phyloP scores from a whole-genome alignment of 192 early-diverging fungal species.

The Backusella macrospora region DNA sequence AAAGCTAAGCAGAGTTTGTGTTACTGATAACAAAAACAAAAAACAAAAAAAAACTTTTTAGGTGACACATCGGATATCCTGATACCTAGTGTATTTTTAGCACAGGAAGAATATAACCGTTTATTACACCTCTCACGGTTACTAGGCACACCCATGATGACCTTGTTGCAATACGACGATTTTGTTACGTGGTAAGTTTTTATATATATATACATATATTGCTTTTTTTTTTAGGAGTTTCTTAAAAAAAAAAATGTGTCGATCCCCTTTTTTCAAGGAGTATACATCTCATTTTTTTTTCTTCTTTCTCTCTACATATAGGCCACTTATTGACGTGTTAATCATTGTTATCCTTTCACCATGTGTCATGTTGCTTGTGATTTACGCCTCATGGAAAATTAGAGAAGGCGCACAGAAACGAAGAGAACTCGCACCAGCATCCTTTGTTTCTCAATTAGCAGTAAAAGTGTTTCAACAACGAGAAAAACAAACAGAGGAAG shows the following conservation, averaged over 20 bases:
- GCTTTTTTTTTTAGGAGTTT: too few relatives aligned
- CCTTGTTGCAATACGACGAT: constrained; percentile 43
- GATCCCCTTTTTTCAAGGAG: background rate
- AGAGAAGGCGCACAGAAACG: constrained; percentile 66
- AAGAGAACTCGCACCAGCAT: constrained; percentile 74
- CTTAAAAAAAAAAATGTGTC: background rate
- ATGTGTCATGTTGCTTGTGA: constrained; percentile 69
- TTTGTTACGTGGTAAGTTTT: constrained; percentile 39
- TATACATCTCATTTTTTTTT: background rate
- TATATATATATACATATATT: too few relatives aligned
- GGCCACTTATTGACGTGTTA: constrained; percentile 77
- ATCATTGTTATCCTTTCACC: constrained; percentile 81
- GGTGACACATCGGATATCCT: constrained; percentile 84
- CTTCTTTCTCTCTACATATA: background rate
- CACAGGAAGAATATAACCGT: constrained; percentile 65
- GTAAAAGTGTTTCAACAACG: constrained; percentile 65
- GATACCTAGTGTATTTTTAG: constrained; percentile 89
- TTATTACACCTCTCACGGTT: constrained; percentile 47
- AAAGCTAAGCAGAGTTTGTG: constrained; percentile 8
- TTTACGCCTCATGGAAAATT: constrained; percentile 72
- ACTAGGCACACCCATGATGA: constrained; percentile 28
- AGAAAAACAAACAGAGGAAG: constrained; percentile 59
- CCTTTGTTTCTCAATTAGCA: constrained; percentile 71
- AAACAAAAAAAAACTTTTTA: constrained; percentile 16
- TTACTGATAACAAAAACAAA: background rate